Conservation (phyloP, 2,329 filamentous ascomycete genomes). For the Fusarium continuum region DNA sequence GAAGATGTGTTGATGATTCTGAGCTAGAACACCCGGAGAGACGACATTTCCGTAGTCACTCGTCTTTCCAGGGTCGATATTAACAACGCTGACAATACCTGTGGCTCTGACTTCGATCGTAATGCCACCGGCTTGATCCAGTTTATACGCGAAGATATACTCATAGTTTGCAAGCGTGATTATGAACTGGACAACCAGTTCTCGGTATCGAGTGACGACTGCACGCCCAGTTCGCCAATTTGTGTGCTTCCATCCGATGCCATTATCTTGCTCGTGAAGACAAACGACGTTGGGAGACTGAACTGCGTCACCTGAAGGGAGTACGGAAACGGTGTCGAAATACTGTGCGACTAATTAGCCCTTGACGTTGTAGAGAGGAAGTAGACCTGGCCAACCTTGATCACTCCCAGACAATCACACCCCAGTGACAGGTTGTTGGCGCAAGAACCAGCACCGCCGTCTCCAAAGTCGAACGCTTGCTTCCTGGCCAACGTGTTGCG, state of each 20-base stretch:
- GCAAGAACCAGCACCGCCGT: constrained; percentile 71
- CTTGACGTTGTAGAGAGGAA: too few species aligned
- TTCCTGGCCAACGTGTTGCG: constrained; percentile 73
- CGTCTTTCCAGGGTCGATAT: constrained; percentile 64
- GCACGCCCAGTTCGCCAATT: constrained; percentile 70
- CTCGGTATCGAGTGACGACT: constrained; percentile 66
- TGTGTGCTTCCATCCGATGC: constrained; percentile 76
- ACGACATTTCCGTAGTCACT: constrained; percentile 69
- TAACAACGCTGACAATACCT: constrained; percentile 69
- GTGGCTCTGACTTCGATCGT: constrained; percentile 71
- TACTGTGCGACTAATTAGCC: too few species aligned
- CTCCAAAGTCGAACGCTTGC: constrained; percentile 76
- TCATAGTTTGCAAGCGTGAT: constrained; percentile 77
- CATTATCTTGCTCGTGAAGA: constrained; percentile 75
- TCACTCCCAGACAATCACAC: constrained; percentile 74
- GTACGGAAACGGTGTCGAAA: background rate
- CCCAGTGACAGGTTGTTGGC: constrained; percentile 75
- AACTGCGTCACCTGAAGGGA: too few species aligned
- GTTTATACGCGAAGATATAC: constrained; percentile 62
- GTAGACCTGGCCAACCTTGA: constrained; percentile 61
- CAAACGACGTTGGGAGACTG: constrained; percentile 68
- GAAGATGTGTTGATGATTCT: constrained; percentile 77
- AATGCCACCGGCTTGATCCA: constrained; percentile 69
- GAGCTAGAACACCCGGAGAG: constrained; percentile 68
- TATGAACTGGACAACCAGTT: constrained; percentile 73